A percentile compares a stretch with the other conserved stretches of the same genome.
phyloP scores from a whole-genome alignment of 2,329 filamentous ascomycete species.

The Sporothrix variecibatus region DNA sequence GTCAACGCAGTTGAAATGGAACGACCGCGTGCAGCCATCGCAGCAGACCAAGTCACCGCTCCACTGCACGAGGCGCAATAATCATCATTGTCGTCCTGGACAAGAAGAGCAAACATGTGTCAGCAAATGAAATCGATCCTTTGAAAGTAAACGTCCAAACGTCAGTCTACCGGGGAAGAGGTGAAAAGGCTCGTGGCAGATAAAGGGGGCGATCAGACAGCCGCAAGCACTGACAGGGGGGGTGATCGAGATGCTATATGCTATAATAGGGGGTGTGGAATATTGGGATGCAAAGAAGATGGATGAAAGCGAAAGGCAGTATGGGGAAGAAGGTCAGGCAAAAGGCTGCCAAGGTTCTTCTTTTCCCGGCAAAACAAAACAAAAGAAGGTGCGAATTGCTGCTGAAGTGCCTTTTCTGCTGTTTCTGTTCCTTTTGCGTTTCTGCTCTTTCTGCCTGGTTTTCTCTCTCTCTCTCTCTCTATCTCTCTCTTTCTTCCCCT shows the following conservation, averaged over 20 bases:
- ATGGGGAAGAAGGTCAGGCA: not conserved
- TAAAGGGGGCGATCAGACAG: slow-evolving; percentile 23
- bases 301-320: not conserved
- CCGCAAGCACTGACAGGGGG: not conserved
- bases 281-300: not conserved
- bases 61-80: slow-evolving; percentile 82
- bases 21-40: slow-evolving; percentile 86
- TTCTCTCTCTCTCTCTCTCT: not conserved
- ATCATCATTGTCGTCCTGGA: slow-evolving; percentile 78
- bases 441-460: not conserved
- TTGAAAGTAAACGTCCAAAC: not conserved
- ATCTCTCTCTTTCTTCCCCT: not conserved
- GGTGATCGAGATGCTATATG: not conserved
- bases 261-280: not conserved
- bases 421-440: not conserved
- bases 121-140: not conserved
- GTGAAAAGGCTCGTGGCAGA: not conserved
- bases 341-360: not conserved
- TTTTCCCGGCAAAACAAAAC: slow-evolving; percentile 21
- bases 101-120: not conserved
- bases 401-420: not conserved
- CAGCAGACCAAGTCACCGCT: slow-evolving; percentile 88
- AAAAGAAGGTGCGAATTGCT: not conserved
- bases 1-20: slow-evolving; percentile 86
- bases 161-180: slow-evolving; percentile 1